Percentiles rank a stretch among this genome's conserved stretches.
Conservation (phyloP, 805 yeast species). For the Wickerhamomyces silvicola region DNA sequence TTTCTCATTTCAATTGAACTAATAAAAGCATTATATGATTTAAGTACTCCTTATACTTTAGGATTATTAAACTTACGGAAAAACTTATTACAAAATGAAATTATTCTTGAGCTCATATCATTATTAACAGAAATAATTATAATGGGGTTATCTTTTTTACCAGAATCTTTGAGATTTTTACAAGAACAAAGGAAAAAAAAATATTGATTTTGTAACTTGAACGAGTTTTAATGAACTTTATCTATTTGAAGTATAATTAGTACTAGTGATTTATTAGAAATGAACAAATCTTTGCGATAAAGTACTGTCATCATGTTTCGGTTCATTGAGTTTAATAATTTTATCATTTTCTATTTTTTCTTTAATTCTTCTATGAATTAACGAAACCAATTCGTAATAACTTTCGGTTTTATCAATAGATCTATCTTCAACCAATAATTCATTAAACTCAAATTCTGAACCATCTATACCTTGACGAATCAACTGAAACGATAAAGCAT, state of each 20-base stretch:
- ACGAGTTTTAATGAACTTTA: background rate
- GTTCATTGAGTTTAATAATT: conserved; percentile 11
- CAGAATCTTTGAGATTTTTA: too few relatives aligned
- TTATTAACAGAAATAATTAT: too few relatives aligned
- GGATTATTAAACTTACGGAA: too few relatives aligned
- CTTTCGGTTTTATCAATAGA: conserved; percentile 45
- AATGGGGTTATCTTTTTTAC: too few relatives aligned
- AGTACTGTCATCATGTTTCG: conserved; percentile 20
- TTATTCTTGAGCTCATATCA: too few relatives aligned
- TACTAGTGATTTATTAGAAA: conserved; percentile 3
- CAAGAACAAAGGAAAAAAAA: background rate
- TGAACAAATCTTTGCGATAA: conserved; percentile 15
- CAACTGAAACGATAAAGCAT: conserved; percentile 45
- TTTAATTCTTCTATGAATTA: conserved; percentile 58
- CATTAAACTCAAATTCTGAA: conserved; percentile 35
- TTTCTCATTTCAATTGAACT: too few relatives aligned
- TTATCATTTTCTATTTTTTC: conserved; percentile 44
- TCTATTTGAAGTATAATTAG: background rate
- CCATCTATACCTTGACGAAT: conserved; percentile 63
- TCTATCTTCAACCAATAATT: conserved; percentile 69
- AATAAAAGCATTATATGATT: too few relatives aligned
- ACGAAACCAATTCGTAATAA: conserved; percentile 60
- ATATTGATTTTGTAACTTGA: background rate
- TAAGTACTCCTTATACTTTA: too few relatives aligned
- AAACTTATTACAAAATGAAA: too few relatives aligned